Evolutionary conservation across 345 rosid species (phyloP).

Genomic region (Boechera divaricarpa): DNA sequence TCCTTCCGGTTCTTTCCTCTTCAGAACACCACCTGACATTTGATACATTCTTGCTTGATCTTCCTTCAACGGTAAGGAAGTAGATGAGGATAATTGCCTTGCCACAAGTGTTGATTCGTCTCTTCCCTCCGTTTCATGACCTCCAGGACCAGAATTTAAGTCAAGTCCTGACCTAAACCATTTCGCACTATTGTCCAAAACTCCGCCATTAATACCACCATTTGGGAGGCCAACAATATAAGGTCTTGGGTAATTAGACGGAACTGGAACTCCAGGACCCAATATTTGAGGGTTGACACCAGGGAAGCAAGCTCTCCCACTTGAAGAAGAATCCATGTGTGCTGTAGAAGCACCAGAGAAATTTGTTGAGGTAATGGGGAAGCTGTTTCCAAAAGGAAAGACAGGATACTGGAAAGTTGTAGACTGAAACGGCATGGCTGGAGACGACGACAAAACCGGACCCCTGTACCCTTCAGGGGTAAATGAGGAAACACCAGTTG

Average conservation of each 20-base stretch:
- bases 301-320: constrained; percentile 69
- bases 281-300: constrained; percentile 63
- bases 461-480: constrained; percentile 65
- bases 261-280: constrained; percentile 57
- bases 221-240: constrained; percentile 66
- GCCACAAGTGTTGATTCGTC: constrained; percentile 59
- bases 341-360: constrained; percentile 70
- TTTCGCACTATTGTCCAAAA: constrained; percentile 57
- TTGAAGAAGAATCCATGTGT: constrained; percentile 67
- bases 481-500: constrained; percentile 57
- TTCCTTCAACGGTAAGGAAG: constrained; percentile 61
- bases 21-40: constrained; percentile 59
- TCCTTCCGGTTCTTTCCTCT: constrained; percentile 92
- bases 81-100: constrained; percentile 60
- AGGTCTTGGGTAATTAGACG: constrained; percentile 65
- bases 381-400: constrained; percentile 62
- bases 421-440: constrained; percentile 68
- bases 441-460: constrained; percentile 72
- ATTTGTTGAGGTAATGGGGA: constrained; percentile 62
- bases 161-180: constrained; percentile 80
- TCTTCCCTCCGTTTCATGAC: constrained; percentile 66
- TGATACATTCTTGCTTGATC: constrained; percentile 83
- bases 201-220: constrained; percentile 47
- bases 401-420: constrained; percentile 70
- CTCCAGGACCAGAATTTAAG: constrained; percentile 85